Base-by-base conservation (phyloP, 331 rosid species). In the Stylosanthes scabra region DNA sequence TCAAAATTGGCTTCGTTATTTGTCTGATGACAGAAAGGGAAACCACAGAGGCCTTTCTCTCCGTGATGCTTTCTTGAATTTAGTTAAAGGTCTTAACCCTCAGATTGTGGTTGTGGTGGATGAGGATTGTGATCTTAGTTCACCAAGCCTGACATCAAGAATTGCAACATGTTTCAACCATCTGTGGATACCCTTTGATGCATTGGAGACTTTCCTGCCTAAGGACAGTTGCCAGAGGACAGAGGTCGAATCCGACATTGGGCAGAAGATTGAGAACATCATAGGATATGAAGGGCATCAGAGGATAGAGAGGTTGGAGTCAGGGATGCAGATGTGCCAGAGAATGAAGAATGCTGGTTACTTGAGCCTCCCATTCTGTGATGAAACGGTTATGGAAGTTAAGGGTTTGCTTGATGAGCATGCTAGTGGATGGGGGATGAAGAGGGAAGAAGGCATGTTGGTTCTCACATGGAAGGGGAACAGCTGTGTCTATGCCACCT, bases 391-490 rank as follows among this genome's bases (percentile, higher is more conserved):
- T 13, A 70, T 45, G 41, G 97, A 91, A 74, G 97, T 91, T 27
- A 91, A 88, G 80, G 84, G 25, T 6, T 87, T 91, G 92, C 84
- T 94, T 28, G 97, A 92, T 68, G 99, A 91, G 66, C 97, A 94
- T 76, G 97, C 97, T 14, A 88, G 93, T 75, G 99, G 97, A 9
- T 94, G 99, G 99, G 99, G 97, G 2, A 91, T 94, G 99, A 94
- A 94, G 79, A 88, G 82, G 47, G 97, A 94, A 72, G 99, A 91
- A 71, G 92, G 84, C 47, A 83, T 81, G 86, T 80, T 94, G 67
- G 92, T 88, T 59, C 97, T 94, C 71, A 91, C 99, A 27, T 94
- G 99, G 99, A 94, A 91, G 75, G 99, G 99, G 20, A 96, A 94
- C 55, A 94, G 79, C 79, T 87, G 97, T 42, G 97, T 94, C 25